Percentiles rank a stretch among this genome's conserved stretches.
These are phyloP conservation scores for Sugiyamaella mastotermitis DNA, from an alignment of 805 yeast genomes.

Conservation along the genomic window DNA sequence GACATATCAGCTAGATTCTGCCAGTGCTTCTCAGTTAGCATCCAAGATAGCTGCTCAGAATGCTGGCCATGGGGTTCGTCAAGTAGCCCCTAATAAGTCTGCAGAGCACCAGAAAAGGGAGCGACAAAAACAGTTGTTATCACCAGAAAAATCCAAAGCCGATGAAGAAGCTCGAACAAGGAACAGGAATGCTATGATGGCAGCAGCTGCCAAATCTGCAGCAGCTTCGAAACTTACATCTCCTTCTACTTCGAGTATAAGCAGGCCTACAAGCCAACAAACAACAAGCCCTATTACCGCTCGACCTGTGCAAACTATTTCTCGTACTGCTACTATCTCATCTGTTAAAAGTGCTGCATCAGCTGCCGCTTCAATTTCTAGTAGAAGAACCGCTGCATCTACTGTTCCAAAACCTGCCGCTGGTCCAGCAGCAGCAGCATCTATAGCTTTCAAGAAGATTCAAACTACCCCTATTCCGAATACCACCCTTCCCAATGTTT, in stretches of 20 bases:
- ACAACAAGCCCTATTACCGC: too few species aligned
- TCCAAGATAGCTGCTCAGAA: too few species aligned
- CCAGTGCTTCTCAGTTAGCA: too few species aligned
- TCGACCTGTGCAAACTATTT: not conserved
- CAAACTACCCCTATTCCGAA: not conserved
- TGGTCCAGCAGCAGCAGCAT: conserved; percentile 4
- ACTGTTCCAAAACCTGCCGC: conserved; percentile 4
- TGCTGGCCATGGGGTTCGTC: conserved; percentile 3
- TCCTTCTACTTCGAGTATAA: too few species aligned
- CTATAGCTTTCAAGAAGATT: conserved; percentile 3
- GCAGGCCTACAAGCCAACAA: too few species aligned
- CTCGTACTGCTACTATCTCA: not conserved
- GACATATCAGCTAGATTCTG: too few species aligned
- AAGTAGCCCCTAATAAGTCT: conserved; percentile 9
- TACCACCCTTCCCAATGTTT: not conserved
- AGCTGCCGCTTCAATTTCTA: conserved; percentile 2
- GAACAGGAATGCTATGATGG: not conserved
- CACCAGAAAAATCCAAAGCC: not conserved
- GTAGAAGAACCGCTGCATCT: not conserved
- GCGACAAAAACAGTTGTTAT: not conserved
- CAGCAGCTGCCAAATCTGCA: conserved; percentile 10
- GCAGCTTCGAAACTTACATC: not conserved
- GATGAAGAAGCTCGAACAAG: not conserved
- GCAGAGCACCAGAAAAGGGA: not conserved
- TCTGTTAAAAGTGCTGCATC: conserved; percentile 3